Percentiles rank a stretch among this genome's conserved stretches.
Conservation (phyloP, 768 basidiomycete genomes). For the Phaeotremella skinneri region DNA sequence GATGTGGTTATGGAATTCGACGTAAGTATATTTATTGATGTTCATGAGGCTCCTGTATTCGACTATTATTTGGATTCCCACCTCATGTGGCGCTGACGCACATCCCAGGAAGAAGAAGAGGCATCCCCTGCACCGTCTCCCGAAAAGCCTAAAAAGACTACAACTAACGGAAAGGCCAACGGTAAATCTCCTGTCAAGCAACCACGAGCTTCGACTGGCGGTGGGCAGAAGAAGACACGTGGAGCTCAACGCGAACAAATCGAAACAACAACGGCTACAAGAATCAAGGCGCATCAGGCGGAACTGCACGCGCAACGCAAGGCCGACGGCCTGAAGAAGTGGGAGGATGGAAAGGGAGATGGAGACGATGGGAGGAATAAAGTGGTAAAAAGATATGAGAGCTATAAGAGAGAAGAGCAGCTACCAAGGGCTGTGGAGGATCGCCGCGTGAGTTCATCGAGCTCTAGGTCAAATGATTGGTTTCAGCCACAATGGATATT, state of each 20-base stretch:
- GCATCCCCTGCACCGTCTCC: slow-evolving; percentile 47
- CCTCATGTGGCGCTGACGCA: slow-evolving; percentile 53
- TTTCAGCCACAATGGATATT: slow-evolving; percentile 5
- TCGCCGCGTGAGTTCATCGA: slow-evolving; percentile 62
- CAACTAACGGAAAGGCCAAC: slow-evolving; percentile 59
- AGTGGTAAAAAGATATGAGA: slow-evolving; percentile 91
- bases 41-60: background rate
- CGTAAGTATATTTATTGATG: slow-evolving; percentile 14
- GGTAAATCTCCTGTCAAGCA: slow-evolving; percentile 39
- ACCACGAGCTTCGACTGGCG: slow-evolving; percentile 17
- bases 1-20: slow-evolving; percentile 63
- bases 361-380: slow-evolving; percentile 80
- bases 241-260: slow-evolving; percentile 76
- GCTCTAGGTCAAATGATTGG: background rate
- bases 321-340: slow-evolving; percentile 73
- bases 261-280: slow-evolving; percentile 70
- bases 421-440: slow-evolving; percentile 79
- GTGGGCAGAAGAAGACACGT: slow-evolving; percentile 74
- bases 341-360: slow-evolving; percentile 75
- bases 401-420: slow-evolving; percentile 91
- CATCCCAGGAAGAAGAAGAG: slow-evolving; percentile 52
- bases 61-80: slow-evolving; percentile 1
- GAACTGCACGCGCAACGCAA: slow-evolving; percentile 76
- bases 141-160: slow-evolving; percentile 57
- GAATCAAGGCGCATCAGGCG: slow-evolving; percentile 80